Base-by-base conservation (phyloP, 805 yeast species). In the Wickerhamiella alocasiicola region DNA sequence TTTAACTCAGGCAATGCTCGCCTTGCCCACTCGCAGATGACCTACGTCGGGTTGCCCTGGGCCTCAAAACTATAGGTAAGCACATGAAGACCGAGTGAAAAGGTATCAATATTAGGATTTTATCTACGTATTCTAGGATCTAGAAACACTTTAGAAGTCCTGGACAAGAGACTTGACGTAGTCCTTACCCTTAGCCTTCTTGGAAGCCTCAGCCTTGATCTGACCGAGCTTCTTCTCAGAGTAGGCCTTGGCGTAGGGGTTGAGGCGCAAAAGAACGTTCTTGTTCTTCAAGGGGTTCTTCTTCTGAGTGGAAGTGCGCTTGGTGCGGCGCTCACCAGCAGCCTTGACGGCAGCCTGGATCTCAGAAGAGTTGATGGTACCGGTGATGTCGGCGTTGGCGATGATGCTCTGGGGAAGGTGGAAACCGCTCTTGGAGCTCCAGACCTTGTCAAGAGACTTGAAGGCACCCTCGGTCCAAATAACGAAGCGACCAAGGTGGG, bases 401-500 rank as follows among this genome's bases (percentile, higher is more conserved):
- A 91, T 72, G 71, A 91, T 79, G 94, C 83, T 83, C 55, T 79
- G 48, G 74, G 99, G 99, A 65, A 91, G 76, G 52, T 84, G 46
- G 93, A 81, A 87, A 66, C 81, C 81, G 57, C 85, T 67, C 78
- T 87, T 87, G 55, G 60, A 55, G 67, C 94, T 94, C 91, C 91
- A 91, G 75, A 91, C 82, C 54, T 85, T 73, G 77, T 91, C 99
- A 65, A 91, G 78, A 62, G 87, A 77, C 66, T 87, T 81, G 69
- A 91, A 85, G 66, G 99, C 99, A 66, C 84, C 73, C 76, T 87
- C 95, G 65, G 98, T 87, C 98, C 98, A 91, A 84, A 91, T 84
- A 64, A 91, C 81, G 64, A 91, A 91, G 79, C 98, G 87, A 76
- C 98, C 98, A 63, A 91, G 75, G 78, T 91, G 98, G 66, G 97